These are phyloP conservation scores for Tubosaeta sp. DNA, from an alignment of 768 basidiomycete species.

Conservation along the genomic window DNA sequence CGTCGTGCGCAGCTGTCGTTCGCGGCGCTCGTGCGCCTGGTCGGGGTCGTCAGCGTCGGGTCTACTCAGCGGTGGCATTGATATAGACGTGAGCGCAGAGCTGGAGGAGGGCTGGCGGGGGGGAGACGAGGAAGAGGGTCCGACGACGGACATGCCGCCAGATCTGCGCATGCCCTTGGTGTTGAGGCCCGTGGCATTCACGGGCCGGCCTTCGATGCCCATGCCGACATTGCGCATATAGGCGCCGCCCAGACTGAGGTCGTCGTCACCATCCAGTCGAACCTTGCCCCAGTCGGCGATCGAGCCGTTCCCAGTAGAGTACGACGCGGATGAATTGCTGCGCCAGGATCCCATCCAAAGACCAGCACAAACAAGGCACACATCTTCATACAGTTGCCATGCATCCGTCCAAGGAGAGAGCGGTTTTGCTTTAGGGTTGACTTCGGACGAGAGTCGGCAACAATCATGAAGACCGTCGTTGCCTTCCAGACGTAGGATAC, in stretches of 20 bases:
- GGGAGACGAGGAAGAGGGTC: slow-evolving; percentile 12
- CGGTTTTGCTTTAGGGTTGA: slow-evolving; percentile 35
- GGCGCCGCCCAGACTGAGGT: slow-evolving; percentile 38
- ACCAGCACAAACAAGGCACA: slow-evolving; percentile 76
- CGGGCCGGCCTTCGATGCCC: slow-evolving; percentile 67
- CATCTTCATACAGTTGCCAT: slow-evolving; percentile 83
- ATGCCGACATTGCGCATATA: slow-evolving; percentile 59
- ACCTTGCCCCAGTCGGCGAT: slow-evolving; percentile 53
- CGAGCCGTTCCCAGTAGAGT: slow-evolving; percentile 45
- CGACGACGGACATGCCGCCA: slow-evolving; percentile 42
- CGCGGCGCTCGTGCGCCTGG: slow-evolving; percentile 26
- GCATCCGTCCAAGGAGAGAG: slow-evolving; percentile 63
- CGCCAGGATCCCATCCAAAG: slow-evolving; percentile 75
- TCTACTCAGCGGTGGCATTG: neutral
- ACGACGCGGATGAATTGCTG: slow-evolving; percentile 43
- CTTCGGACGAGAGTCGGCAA: slow-evolving; percentile 29
- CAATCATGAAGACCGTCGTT: slow-evolving; percentile 29
- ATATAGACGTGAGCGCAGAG: slow-evolving; percentile 2
- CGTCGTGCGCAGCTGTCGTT: slow-evolving; percentile 41
- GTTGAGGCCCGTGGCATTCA: slow-evolving; percentile 20
- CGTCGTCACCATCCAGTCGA: slow-evolving; percentile 64
- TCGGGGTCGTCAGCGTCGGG: neutral
- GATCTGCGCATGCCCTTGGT: slow-evolving; percentile 39
- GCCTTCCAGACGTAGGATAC: slow-evolving; percentile 56
- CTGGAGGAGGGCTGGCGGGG: slow-evolving; percentile 33